Percentiles rank a stretch among this genome's conserved stretches.
phyloP scores from a whole-genome alignment of 306 rosid species.

The Pterocarpus santalinus region DNA sequence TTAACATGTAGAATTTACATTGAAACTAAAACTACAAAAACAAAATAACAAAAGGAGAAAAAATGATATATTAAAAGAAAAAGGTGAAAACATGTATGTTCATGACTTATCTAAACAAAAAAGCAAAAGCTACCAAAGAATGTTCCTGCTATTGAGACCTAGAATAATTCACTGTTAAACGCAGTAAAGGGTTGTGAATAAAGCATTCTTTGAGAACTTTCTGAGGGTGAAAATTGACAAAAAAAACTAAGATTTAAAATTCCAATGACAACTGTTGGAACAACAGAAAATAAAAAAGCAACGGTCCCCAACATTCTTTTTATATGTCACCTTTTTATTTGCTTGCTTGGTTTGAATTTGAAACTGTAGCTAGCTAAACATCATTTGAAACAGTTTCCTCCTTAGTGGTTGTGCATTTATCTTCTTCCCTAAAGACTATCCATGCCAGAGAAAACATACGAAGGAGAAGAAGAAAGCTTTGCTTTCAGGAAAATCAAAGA shows the following conservation, averaged over 20 bases:
- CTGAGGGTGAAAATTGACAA: not conserved
- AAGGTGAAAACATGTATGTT: conserved; percentile 47
- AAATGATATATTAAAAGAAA: conserved; percentile 38
- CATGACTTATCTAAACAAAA: conserved; percentile 53
- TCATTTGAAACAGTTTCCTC: conserved; percentile 77
- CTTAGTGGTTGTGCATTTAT: conserved; percentile 43
- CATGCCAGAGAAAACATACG: conserved; percentile 19
- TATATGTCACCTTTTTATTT: conserved; percentile 55
- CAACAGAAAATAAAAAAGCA: conserved; percentile 38
- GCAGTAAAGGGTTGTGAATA: conserved; percentile 48
- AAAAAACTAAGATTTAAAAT: conserved; percentile 45
- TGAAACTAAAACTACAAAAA: conserved; percentile 30
- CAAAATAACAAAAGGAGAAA: not conserved
- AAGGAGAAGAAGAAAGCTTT: conserved; percentile 46
- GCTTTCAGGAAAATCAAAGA: conserved; percentile 38
- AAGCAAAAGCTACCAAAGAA: conserved; percentile 65
- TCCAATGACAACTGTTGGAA: conserved; percentile 33
- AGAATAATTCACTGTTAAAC: conserved; percentile 53
- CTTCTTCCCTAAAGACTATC: conserved; percentile 33
- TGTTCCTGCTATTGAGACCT: conserved; percentile 57
- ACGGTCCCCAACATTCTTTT: conserved; percentile 57
- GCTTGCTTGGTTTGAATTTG: conserved; percentile 62
- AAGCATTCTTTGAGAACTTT: conserved; percentile 49
- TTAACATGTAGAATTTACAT: conserved; percentile 30
- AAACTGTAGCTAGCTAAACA: conserved; percentile 46